These are phyloP conservation scores for Paecilomyces niveus DNA, from an alignment of 2,329 filamentous ascomycete genomes.

Conservation along the genomic window DNA sequence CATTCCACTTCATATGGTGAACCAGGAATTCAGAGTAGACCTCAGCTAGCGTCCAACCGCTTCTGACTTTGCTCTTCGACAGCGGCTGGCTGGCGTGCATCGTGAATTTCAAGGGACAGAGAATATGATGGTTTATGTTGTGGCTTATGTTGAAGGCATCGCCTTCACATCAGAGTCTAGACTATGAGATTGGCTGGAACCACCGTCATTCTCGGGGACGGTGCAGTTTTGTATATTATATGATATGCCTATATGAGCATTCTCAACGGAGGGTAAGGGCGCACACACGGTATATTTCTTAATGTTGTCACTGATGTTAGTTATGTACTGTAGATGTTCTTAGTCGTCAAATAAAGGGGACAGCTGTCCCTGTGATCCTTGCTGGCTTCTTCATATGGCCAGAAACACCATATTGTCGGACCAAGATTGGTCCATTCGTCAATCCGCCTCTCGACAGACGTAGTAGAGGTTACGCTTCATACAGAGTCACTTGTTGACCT, in stretches of 20 bases:
- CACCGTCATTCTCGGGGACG: background rate
- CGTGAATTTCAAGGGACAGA: background rate
- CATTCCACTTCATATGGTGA: no score
- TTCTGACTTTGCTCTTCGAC: background rate
- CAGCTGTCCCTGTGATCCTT: background rate
- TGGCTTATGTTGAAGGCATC: background rate
- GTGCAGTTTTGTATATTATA: background rate
- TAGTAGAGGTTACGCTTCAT: no score
- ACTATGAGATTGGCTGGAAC: background rate
- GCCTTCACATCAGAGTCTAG: background rate
- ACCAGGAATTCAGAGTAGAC: no score
- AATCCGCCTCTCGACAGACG: no score
- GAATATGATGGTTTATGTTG: background rate
- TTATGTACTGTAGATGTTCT: background rate
- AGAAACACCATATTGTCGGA: no score
- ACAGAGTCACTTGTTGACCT: no score
- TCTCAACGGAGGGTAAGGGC: background rate
- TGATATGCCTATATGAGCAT: background rate
- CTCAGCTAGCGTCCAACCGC: no score
- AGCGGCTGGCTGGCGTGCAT: background rate
- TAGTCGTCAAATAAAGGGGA: no score
- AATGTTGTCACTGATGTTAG: background rate
- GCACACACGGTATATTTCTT: background rate
- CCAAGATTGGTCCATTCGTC: no score
- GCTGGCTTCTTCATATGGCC: no score